A percentile compares a stretch with the other conserved stretches of the same genome.
phyloP scores from a whole-genome alignment of 2,329 filamentous ascomycete genomes.

The Xylariaceae sp. region DNA sequence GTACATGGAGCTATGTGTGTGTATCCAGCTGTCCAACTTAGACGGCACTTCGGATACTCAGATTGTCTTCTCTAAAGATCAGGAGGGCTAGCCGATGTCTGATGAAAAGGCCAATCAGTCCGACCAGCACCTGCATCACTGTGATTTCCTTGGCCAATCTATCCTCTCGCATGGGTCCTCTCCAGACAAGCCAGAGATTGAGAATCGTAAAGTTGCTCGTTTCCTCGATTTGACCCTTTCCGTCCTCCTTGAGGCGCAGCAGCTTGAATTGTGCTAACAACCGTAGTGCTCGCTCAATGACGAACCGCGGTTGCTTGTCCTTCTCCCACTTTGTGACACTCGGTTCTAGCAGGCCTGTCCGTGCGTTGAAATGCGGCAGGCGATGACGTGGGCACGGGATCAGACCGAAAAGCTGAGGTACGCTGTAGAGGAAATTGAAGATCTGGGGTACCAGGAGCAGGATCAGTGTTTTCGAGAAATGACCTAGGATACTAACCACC shows the following conservation, averaged over 20 bases:
- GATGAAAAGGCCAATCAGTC: slow-evolving; percentile 81
- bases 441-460: slow-evolving; percentile 91
- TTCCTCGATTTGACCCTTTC: slow-evolving; percentile 71
- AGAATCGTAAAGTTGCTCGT: slow-evolving; percentile 90
- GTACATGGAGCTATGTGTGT: slow-evolving; percentile 16
- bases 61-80: slow-evolving; percentile 90
- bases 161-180: slow-evolving; percentile 88
- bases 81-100: slow-evolving; percentile 84
- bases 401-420: slow-evolving; percentile 86
- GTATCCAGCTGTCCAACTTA: slow-evolving; percentile 17
- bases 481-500: slow-evolving; percentile 92
- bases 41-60: slow-evolving; percentile 44
- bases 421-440: slow-evolving; percentile 95
- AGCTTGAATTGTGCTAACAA: slow-evolving; percentile 70
- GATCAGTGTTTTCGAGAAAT: slow-evolving; percentile 96
- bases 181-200: slow-evolving; percentile 96
- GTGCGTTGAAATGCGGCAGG: slow-evolving; percentile 83
- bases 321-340: slow-evolving; percentile 76
- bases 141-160: slow-evolving; percentile 78
- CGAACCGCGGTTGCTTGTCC: slow-evolving; percentile 67
- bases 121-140: slow-evolving; percentile 73
- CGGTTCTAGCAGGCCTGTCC: slow-evolving; percentile 82
- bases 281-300: slow-evolving; percentile 66
- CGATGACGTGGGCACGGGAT: slow-evolving; percentile 93
- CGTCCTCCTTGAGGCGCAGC: slow-evolving; percentile 67